These are phyloP conservation scores for Scedosporium aurantiacum DNA, from an alignment of 2,329 filamentous ascomycete genomes.

Conservation along the genomic window DNA sequence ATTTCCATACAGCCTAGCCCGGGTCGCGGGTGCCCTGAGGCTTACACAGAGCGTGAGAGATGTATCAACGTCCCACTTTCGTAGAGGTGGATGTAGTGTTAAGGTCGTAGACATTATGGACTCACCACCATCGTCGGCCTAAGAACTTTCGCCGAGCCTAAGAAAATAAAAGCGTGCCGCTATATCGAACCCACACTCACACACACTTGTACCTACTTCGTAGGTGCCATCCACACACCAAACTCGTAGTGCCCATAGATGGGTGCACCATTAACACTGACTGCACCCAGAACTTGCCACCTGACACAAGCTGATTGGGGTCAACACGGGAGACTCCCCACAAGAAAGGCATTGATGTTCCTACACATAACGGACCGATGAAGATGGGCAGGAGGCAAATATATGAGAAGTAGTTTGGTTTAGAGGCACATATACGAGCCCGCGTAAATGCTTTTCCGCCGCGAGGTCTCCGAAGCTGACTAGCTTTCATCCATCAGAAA, in stretches of 20 bases:
- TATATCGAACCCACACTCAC: background rate
- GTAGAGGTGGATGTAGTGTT: background rate
- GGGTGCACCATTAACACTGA: background rate
- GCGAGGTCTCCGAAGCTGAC: background rate
- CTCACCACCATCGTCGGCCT: conserved; percentile 1
- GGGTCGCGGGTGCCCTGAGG: background rate
- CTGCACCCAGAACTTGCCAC: background rate
- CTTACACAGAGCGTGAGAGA: background rate
- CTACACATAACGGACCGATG: background rate
- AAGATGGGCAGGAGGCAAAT: background rate
- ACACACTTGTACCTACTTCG: background rate
- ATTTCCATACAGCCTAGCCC: background rate
- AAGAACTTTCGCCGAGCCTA: background rate
- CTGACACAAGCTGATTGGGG: background rate
- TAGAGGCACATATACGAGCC: background rate
- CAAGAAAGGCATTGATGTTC: background rate
- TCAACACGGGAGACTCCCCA: background rate
- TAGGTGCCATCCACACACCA: background rate
- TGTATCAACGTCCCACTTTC: background rate
- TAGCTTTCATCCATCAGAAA: background rate
- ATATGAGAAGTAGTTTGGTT: background rate
- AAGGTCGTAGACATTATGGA: background rate
- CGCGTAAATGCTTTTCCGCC: conserved; percentile 5
- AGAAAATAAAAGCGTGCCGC: background rate
- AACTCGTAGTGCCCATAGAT: background rate